A percentile compares a stretch with the other conserved stretches of the same genome.
Evolutionary conservation across 371 early-diverging fungal genomes (phyloP).

Genomic region (Rhizopus stolonifer): DNA sequence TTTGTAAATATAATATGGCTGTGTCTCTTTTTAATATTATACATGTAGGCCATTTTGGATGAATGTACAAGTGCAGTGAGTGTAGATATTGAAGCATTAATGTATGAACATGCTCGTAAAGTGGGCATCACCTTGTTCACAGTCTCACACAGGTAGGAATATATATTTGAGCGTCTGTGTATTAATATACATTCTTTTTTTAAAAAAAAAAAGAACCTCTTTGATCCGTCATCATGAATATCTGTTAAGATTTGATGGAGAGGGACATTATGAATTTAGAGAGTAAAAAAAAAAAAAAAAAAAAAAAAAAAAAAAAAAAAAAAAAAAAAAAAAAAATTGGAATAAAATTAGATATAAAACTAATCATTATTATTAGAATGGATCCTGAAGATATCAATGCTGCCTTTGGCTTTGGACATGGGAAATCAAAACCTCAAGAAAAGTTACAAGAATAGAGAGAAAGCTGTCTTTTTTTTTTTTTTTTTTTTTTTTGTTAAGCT

Average conservation of each 20-base stretch:
- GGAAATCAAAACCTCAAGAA: slow-evolving; percentile 43
- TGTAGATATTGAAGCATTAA: slow-evolving; percentile 79
- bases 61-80: slow-evolving; percentile 88
- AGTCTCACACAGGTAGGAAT: slow-evolving; percentile 72
- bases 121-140: slow-evolving; percentile 85
- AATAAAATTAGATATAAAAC: no score
- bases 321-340: no score
- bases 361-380: slow-evolving; percentile 48
- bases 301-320: no score
- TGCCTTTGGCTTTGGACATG: slow-evolving; percentile 61
- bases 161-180: no score
- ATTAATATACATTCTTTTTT: no score
- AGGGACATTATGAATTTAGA: slow-evolving; percentile 79
- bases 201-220: slow-evolving; percentile 30
- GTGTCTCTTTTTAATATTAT: background rate
- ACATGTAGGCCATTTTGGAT: slow-evolving; percentile 73
- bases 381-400: slow-evolving; percentile 53
- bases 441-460: slow-evolving; percentile 27
- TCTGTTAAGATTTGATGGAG: slow-evolving; percentile 79
- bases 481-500: background rate
- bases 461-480: background rate
- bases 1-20: slow-evolving; percentile 52
- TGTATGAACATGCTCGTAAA: slow-evolving; percentile 80
- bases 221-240: slow-evolving; percentile 77
- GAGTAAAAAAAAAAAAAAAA: slow-evolving; percentile 20